Conservation (phyloP, 768 basidiomycete genomes). For the Mrakia blollopis region DNA sequence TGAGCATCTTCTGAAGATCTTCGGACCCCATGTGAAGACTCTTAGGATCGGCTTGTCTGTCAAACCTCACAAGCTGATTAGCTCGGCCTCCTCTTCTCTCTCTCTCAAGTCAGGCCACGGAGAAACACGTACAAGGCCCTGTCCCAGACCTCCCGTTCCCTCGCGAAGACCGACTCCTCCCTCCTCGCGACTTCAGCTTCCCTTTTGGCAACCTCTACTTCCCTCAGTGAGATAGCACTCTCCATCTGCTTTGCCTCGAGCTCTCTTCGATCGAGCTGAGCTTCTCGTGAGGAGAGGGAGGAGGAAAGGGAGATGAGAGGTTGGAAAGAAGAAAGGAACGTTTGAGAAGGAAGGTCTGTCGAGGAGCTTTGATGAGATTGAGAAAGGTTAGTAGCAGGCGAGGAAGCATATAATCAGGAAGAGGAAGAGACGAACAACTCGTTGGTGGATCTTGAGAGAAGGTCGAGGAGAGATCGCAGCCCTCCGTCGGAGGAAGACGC, state of each 20-base stretch:
- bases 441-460: neutral
- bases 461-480: neutral
- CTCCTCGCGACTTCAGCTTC: neutral
- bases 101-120: no score
- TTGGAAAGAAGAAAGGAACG: neutral
- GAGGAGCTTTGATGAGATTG: no score
- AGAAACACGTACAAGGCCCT: no score
- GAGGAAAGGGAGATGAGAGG: neutral
- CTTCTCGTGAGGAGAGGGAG: neutral
- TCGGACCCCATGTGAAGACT: no score
- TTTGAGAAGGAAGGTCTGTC: neutral
- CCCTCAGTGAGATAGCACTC: neutral
- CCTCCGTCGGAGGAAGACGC: neutral
- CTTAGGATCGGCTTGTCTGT: no score
- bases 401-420: neutral
- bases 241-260: neutral
- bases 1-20: no score
- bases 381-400: no score
- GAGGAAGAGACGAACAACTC: neutral
- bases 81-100: no score
- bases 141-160: neutral
- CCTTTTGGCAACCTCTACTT: neutral
- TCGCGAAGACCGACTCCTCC: neutral
- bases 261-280: neutral
- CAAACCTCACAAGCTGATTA: no score